These are phyloP conservation scores for Sphaerulina populicola DNA, from an alignment of 2,329 filamentous ascomycete species.

Conservation along the genomic window DNA sequence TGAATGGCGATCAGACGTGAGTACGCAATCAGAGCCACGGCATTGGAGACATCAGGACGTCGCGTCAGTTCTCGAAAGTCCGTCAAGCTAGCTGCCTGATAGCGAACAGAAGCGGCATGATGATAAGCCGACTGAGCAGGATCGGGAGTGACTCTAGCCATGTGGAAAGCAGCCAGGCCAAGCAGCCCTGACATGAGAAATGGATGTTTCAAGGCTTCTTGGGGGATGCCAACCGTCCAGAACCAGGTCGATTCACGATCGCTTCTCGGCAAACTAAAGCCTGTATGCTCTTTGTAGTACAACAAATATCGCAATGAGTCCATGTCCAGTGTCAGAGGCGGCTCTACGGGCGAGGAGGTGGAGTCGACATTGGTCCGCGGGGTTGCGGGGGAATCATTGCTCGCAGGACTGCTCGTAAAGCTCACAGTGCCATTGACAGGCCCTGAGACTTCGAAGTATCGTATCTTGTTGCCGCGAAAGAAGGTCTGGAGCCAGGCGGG, in stretches of 20 bases:
- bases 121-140: constrained; percentile 3
- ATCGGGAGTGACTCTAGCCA: constrained; percentile 1
- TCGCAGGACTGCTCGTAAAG: constrained; percentile 4
- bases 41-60: constrained; percentile 9
- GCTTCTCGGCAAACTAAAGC: constrained; percentile 3
- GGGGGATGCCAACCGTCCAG: constrained; percentile 7
- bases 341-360: background rate
- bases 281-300: constrained; percentile 7
- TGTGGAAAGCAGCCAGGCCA: constrained; percentile 9
- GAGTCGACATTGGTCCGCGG: background rate
- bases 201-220: constrained; percentile 11
- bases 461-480: constrained; percentile 19
- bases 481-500: constrained; percentile 18
- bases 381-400: background rate
- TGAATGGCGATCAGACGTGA: constrained; percentile 8
- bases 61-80: constrained; percentile 11
- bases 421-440: constrained; percentile 2
- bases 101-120: constrained; percentile 7
- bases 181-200: constrained; percentile 15
- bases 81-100: constrained; percentile 7
- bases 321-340: constrained; percentile 6
- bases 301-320: constrained; percentile 11
- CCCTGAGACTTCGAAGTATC: constrained; percentile 18
- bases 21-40: constrained; percentile 13
- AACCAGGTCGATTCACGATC: constrained; percentile 7